A percentile compares a stretch with the other conserved stretches of the same genome.
Evolutionary conservation across 2,329 filamentous ascomycete species (phyloP).

Genomic region (Fusarium sp.): DNA sequence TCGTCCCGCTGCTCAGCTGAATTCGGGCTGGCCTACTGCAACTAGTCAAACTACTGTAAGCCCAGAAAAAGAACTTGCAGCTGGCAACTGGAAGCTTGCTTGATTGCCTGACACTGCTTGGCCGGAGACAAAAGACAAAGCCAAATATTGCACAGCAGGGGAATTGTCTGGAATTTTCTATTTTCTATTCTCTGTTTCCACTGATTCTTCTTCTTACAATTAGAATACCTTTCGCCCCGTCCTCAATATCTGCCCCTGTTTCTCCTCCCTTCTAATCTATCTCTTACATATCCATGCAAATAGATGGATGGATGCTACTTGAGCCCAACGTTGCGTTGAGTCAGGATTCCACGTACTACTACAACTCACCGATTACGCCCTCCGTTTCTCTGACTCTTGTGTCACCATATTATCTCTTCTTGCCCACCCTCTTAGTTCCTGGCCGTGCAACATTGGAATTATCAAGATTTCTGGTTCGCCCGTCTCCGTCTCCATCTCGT

Average conservation of each 20-base stretch:
- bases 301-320: conserved; percentile 17
- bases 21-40: conserved; percentile 25
- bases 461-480: conserved; percentile 3
- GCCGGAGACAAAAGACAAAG: conserved; percentile 15
- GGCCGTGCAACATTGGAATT: conserved; percentile 2
- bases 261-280: conserved; percentile 18
- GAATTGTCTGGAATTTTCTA: conserved; percentile 33
- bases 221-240: conserved; percentile 3
- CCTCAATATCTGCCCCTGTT: conserved; percentile 20
- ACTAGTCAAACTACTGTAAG: conserved; percentile 23
- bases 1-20: conserved; percentile 38
- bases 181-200: conserved; percentile 23
- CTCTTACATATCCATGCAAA: conserved; percentile 31
- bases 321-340: conserved; percentile 32
- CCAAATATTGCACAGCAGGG: conserved; percentile 13
- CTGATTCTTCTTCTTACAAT: conserved; percentile 23
- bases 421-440: conserved; percentile 4
- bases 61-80: conserved; percentile 20
- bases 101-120: conserved; percentile 35
- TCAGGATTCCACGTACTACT: conserved; percentile 15
- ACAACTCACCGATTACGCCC: conserved; percentile 19
- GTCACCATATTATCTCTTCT: conserved; percentile 10
- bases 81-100: conserved; percentile 31
- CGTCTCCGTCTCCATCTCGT: conserved; percentile 8
- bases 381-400: conserved; percentile 19